These are phyloP conservation scores for Entomortierella beljakovae DNA, from an alignment of 192 early-diverging fungal species.

Conservation along the genomic window DNA sequence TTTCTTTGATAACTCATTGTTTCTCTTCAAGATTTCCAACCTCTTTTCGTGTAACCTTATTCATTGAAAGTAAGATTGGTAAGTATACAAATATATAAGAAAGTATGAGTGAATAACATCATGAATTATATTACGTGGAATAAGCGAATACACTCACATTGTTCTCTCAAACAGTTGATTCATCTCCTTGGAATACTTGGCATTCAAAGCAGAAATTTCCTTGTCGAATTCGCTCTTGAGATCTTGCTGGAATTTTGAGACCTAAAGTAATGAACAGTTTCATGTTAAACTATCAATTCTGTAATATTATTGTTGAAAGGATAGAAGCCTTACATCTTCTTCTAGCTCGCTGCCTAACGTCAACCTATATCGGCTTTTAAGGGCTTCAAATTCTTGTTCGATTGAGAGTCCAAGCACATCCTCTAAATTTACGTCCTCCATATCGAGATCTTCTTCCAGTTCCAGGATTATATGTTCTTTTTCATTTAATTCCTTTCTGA, in stretches of 20 bases:
- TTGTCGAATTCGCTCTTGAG: slow-evolving; percentile 13
- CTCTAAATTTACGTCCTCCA: slow-evolving; percentile 4
- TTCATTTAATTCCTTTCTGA: slow-evolving; percentile 9
- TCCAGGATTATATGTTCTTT: slow-evolving; percentile 4
- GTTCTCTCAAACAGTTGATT: slow-evolving; percentile 13
- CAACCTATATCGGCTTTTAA: slow-evolving; percentile 8
- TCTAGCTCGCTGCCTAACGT: slow-evolving; percentile 24
- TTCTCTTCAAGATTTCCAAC: slow-evolving; percentile 2
- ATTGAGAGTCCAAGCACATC: slow-evolving; percentile 25
- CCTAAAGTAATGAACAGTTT: slow-evolving; percentile 9
- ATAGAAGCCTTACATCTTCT: slow-evolving; percentile 39
- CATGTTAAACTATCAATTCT: no score
- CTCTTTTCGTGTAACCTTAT: slow-evolving; percentile 20
- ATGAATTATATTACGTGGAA: neutral
- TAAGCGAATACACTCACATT: no score
- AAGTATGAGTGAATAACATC: neutral
- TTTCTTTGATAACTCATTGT: slow-evolving; percentile 6
- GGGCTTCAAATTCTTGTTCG: slow-evolving; percentile 32
- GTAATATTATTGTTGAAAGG: no score
- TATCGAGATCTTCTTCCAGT: neutral
- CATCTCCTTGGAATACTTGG: neutral
- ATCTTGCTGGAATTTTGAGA: neutral
- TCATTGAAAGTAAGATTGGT: neutral
- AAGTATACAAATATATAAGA: neutral
- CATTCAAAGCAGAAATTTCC: neutral